Conservation (phyloP, 1,139 yeast genomes). For the Yamadazyma songkhlaensis region DNA sequence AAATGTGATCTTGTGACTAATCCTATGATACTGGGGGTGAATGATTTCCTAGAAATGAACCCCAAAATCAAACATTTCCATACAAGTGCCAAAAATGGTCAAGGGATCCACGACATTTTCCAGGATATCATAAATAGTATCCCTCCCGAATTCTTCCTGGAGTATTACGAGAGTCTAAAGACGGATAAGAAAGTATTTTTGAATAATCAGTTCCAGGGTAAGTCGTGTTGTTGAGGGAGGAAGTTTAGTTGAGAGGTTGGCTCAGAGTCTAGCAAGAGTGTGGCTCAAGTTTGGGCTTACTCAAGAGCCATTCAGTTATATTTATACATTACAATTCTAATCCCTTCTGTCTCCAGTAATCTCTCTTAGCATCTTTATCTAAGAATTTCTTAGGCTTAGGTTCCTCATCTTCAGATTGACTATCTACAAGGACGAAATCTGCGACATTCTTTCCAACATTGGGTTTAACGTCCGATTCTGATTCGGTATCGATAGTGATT, state of each 20-base stretch:
- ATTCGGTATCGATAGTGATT: conserved; percentile 41
- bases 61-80: conserved; percentile 19
- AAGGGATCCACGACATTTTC: conserved; percentile 43
- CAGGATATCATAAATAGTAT: conserved; percentile 42
- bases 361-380: conserved; percentile 37
- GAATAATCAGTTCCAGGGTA: conserved; percentile 9
- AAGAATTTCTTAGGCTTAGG: conserved; percentile 13
- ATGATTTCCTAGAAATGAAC: conserved; percentile 10
- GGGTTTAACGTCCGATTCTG: conserved; percentile 12
- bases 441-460: conserved; percentile 18
- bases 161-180: conserved; percentile 13
- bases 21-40: conserved; percentile 5
- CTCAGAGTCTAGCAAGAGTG: too few species aligned
- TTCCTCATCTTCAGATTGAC: conserved; percentile 14
- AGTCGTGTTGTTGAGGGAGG: conserved; percentile 10
- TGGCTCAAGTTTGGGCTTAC: too few species aligned
- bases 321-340: conserved; percentile 30
- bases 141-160: conserved; percentile 27
- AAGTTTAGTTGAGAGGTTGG: too few species aligned
- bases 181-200: conserved; percentile 10
- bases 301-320: too few species aligned
- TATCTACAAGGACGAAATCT: conserved; percentile 24
- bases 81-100: conserved; percentile 50
- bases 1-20: conserved; percentile 23
- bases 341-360: conserved; percentile 47